Evolutionary conservation across 2,329 filamentous ascomycete genomes (phyloP).

Genomic region (Bipolaris sorokiniana): DNA sequence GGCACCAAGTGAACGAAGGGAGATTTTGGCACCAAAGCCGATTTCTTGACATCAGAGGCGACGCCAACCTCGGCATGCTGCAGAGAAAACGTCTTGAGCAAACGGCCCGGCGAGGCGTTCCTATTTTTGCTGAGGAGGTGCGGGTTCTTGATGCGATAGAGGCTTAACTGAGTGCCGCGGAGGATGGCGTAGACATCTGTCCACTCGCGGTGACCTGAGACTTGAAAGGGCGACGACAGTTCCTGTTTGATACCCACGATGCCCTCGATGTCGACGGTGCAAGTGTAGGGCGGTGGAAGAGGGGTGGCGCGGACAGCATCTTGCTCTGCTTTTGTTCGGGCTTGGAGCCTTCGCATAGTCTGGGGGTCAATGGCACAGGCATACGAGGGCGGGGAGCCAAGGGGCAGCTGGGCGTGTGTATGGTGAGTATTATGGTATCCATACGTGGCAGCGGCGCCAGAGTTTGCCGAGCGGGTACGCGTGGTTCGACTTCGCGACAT

Average conservation of each 20-base stretch:
- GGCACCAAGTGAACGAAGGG: constrained; percentile 56
- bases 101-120: constrained; percentile 61
- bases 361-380: constrained; percentile 31
- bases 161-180: constrained; percentile 70
- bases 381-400: constrained; percentile 43
- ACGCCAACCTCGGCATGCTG: constrained; percentile 78
- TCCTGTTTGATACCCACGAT: constrained; percentile 66
- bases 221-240: constrained; percentile 67
- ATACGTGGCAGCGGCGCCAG: constrained; percentile 34
- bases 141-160: constrained; percentile 68
- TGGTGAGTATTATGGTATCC: constrained; percentile 54
- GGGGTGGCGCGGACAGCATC: constrained; percentile 21
- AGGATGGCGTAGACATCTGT: constrained; percentile 67
- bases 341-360: constrained; percentile 29
- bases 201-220: constrained; percentile 69
- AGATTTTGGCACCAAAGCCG: constrained; percentile 51
- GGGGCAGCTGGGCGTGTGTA: constrained; percentile 42
- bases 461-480: constrained; percentile 26
- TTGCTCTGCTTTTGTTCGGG: constrained; percentile 30
- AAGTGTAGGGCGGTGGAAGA: constrained; percentile 45
- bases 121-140: constrained; percentile 52
- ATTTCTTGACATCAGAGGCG: constrained; percentile 73
- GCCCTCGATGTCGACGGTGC: constrained; percentile 43
- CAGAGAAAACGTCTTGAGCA: constrained; percentile 73
- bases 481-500: constrained; percentile 16